phyloP scores from a whole-genome alignment of 129 eudicot genomes.

The Saposhnikovia divaricata region DNA sequence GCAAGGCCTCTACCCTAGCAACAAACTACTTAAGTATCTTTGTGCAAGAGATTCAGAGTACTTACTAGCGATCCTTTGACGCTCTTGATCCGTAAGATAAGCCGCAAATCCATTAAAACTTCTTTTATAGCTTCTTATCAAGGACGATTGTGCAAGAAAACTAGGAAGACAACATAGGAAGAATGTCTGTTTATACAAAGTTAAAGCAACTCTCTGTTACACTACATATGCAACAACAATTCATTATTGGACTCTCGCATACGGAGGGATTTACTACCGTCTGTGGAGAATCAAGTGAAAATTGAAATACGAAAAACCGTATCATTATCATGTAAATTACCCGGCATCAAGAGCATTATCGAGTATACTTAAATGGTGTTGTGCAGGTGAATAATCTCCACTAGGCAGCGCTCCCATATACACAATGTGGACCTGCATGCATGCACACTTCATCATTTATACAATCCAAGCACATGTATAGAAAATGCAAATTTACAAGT shows the following conservation, averaged over 20 bases:
- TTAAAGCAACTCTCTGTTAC: no score
- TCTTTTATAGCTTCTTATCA: constrained; percentile 32
- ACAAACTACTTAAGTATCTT: not conserved
- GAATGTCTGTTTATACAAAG: not conserved
- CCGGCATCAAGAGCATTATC: not conserved
- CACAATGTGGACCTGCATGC: constrained; percentile 1
- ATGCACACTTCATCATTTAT: not conserved
- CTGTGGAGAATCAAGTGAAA: not conserved
- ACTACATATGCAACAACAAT: no score
- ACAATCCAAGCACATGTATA: not conserved
- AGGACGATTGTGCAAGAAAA: constrained; percentile 15
- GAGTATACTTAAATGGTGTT: not conserved
- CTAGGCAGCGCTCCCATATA: not conserved
- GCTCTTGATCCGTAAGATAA: constrained; percentile 34
- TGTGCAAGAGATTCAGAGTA: not conserved
- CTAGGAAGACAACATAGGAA: constrained; percentile 12
- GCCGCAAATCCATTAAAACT: constrained; percentile 55
- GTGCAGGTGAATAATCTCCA: not conserved
- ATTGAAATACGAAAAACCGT: not conserved
- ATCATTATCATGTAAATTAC: not conserved
- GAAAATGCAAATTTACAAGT: no score
- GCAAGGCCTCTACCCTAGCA: not conserved
- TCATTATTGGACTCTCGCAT: no score
- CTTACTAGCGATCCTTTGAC: constrained; percentile 32
- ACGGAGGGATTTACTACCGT: not conserved